These are phyloP conservation scores for Nakazawaea wickerhamii DNA, from an alignment of 805 yeast genomes.

Conservation along the genomic window DNA sequence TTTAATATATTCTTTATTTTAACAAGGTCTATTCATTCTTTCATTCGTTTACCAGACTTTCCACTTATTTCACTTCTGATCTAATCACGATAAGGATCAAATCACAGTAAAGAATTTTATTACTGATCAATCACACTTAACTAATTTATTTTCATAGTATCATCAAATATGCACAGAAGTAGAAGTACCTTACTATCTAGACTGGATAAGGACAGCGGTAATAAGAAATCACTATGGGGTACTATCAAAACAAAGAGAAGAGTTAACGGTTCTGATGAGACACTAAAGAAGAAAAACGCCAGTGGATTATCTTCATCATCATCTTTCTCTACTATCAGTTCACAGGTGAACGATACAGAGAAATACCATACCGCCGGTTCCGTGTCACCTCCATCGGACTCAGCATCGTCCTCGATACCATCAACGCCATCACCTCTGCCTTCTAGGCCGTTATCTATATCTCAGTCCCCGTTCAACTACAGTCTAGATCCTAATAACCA, in stretches of 20 bases:
- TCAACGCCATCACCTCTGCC: neutral
- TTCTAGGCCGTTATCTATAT: slow-evolving; percentile 1
- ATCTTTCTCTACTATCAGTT: neutral
- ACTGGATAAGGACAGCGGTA: neutral
- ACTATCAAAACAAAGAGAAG: slow-evolving; percentile 8
- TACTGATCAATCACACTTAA: too few relatives aligned
- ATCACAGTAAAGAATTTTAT: too few relatives aligned
- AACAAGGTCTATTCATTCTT: too few relatives aligned
- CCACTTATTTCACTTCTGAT: too few relatives aligned
- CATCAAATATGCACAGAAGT: slow-evolving; percentile 6
- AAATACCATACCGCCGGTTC: too few relatives aligned
- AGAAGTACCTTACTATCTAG: neutral
- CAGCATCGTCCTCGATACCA: neutral
- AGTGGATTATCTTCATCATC: slow-evolving; percentile 1
- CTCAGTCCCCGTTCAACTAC: neutral
- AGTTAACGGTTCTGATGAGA: neutral
- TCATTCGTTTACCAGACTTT: too few relatives aligned
- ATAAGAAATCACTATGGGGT: slow-evolving; percentile 10
- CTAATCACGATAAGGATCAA: too few relatives aligned
- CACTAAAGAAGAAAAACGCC: neutral
- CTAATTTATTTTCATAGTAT: neutral
- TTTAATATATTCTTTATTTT: too few relatives aligned
- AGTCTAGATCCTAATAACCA: neutral
- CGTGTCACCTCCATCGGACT: neutral
- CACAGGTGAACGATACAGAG: neutral